A percentile compares a stretch with the other conserved stretches of the same genome.
Conservation (phyloP, 1,284 basidiomycete genomes). For the Xerocomus amazonicus region DNA sequence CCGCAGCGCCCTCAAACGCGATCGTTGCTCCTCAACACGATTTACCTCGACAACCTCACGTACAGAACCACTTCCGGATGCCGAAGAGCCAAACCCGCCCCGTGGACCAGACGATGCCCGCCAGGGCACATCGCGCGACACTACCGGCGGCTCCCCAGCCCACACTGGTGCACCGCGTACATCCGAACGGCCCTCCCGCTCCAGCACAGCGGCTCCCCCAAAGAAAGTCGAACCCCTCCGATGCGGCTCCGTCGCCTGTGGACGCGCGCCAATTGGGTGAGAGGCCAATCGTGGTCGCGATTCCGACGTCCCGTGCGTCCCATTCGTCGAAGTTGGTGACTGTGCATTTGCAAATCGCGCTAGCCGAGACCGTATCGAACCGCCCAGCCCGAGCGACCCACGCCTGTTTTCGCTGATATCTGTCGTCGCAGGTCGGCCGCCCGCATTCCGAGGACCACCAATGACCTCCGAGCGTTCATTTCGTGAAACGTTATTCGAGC, state of each 20-base stretch:
- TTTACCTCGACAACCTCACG: slow-evolving; percentile 17
- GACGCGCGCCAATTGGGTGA: slow-evolving; percentile 25
- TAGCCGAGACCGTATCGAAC: slow-evolving; percentile 25
- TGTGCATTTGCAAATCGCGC: slow-evolving; percentile 24
- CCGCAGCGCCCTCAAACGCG: slow-evolving; percentile 27
- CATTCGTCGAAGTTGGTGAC: slow-evolving; percentile 7
- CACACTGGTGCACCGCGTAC: slow-evolving; percentile 8
- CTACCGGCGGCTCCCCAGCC: slow-evolving; percentile 6
- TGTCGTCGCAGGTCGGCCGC: slow-evolving; percentile 10
- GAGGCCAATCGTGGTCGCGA: slow-evolving; percentile 21
- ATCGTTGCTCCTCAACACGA: slow-evolving; percentile 16
- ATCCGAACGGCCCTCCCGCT: slow-evolving; percentile 12
- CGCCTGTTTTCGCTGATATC: slow-evolving; percentile 17
- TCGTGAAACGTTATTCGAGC: slow-evolving; percentile 1
- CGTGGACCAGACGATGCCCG: slow-evolving; percentile 21
- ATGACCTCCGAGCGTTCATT: slow-evolving; percentile 7
- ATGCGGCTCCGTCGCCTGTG: slow-evolving; percentile 18
- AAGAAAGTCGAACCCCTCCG: slow-evolving; percentile 11
- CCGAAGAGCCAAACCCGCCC: slow-evolving; percentile 4
- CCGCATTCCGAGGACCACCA: slow-evolving; percentile 9
- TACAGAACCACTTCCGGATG: neutral
- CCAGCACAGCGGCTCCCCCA: slow-evolving; percentile 1
- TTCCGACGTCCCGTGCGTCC: neutral
- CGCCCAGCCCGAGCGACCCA: slow-evolving; percentile 21
- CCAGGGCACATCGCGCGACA: slow-evolving; percentile 24